A percentile compares a stretch with the other conserved stretches of the same genome.
These are phyloP conservation scores for Microdochium paspali DNA, from an alignment of 2,329 filamentous ascomycete species.

Conservation along the genomic window DNA sequence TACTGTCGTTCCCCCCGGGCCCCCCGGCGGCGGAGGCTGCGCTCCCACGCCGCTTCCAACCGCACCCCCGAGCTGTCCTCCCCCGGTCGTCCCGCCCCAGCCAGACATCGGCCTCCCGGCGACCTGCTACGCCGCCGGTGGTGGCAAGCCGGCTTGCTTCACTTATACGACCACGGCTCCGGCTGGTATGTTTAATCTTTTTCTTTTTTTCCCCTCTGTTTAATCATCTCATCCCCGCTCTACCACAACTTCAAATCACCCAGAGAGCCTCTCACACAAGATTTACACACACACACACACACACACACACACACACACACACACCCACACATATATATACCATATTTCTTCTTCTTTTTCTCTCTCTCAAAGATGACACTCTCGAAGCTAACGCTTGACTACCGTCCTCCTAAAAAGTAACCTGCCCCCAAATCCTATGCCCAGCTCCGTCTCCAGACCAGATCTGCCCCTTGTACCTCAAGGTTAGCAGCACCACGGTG, in stretches of 20 bases:
- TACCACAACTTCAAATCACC: no score
- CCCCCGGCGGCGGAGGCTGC: background rate
- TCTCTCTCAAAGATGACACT: no score
- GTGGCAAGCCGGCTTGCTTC: background rate
- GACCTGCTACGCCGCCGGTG: background rate
- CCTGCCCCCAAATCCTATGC: slow-evolving; percentile 14
- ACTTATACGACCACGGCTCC: slow-evolving; percentile 4
- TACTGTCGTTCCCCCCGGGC: background rate
- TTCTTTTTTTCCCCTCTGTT: background rate
- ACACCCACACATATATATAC: no score
- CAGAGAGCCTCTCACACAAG: no score
- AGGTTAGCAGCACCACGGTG: slow-evolving; percentile 19
- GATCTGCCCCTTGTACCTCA: slow-evolving; percentile 20
- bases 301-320: no score
- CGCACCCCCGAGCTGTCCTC: background rate
- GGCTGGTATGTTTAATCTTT: slow-evolving; percentile 9
- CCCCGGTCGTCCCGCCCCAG: slow-evolving; percentile 7
- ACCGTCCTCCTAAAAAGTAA: slow-evolving; percentile 4
- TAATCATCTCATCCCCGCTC: slow-evolving; percentile 1
- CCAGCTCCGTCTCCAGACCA: slow-evolving; percentile 8
- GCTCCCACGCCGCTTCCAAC: background rate
- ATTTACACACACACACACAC: no score
- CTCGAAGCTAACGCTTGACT: no score
- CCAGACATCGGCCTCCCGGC: background rate
- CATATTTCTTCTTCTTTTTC: no score